Base-by-base conservation (phyloP, 2,329 filamentous ascomycete species). In the Trichoderma asperellum region DNA sequence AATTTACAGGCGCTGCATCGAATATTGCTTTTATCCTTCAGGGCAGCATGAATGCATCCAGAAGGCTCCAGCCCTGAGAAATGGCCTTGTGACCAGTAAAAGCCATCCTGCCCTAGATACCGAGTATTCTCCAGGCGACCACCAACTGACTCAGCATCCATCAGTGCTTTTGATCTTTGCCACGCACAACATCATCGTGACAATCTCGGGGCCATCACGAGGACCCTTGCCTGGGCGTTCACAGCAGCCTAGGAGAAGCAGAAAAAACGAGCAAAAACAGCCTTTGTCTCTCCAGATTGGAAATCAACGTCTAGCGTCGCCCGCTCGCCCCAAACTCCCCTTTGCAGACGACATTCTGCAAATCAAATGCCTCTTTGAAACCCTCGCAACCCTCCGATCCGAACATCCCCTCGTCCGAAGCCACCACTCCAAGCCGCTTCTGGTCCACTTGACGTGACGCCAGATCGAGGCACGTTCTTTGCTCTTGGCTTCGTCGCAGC, bases 371-470 rank as follows among this genome's bases (percentile, higher is more conserved):
- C 52, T 59, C 49, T 47, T 34, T 18, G n/a, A 56, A 56, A 47
- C 49, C 53, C 34, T 57, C 71, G 66, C 55, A 72, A 71, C 65
- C 71, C 65, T 64, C 66, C 64, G 58, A 60, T 16, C 62, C 66
- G 62, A 63, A 71, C 70, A 71, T 71, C 73, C 73, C 66, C 71
- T 74, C 73, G 73, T 71, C 73, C 73, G 73, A 74, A 72, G 72
- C 68, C 72, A 71, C 65, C 43, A 65, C 61, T 52, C 68, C 61
- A 43, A 65, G 47, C 52, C 49, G 49, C 29, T 52, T 68, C 24
- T 43, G 61, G 37, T 61, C 66, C 66, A 68, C 66, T 68, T 61
- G 58, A 62, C 58, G 49, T 63, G 58, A 68, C 66, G 58, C 66
- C 59, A 68, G 66, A 68, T 62, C 66, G 58, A 58, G 65, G 16